Percentiles rank a stretch among this genome's conserved stretches.
Conservation (phyloP, 208 protist species). For the Acanthamoeba culbertsoni region DNA sequence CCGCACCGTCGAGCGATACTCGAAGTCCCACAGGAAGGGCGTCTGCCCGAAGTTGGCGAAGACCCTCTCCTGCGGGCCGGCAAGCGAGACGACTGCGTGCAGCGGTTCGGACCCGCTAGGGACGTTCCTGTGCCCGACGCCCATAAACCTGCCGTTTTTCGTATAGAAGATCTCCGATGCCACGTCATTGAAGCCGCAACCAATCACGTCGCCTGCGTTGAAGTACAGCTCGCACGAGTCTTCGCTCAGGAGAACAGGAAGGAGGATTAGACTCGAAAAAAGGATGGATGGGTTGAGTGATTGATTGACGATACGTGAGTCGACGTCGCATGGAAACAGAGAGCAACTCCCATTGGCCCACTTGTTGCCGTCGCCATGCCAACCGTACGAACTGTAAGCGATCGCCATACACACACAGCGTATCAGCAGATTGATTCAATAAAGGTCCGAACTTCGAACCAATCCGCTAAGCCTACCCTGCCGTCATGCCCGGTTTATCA, state of each 20-base stretch:
- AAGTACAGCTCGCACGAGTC: not conserved
- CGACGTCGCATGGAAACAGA: not conserved
- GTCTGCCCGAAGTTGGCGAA: constrained; percentile 39
- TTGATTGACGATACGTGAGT: not conserved
- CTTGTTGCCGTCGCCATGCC: constrained; percentile 40
- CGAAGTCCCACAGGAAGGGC: constrained; percentile 50
- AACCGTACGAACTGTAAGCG: not conserved
- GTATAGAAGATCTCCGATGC: constrained; percentile 45
- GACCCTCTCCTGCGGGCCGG: constrained; percentile 28
- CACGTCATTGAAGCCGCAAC: constrained; percentile 32
- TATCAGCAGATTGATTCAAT: too few relatives aligned
- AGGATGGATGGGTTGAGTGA: too few relatives aligned
- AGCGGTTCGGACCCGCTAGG: not conserved
- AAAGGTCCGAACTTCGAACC: too few relatives aligned
- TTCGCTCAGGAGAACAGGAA: not conserved
- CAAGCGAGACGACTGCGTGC: not conserved
- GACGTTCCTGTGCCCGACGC: not conserved
- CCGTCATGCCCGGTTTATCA: not conserved
- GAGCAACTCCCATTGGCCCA: not conserved
- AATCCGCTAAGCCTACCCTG: not conserved
- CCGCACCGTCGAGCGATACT: not conserved
- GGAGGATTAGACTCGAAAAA: not conserved
- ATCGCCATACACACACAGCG: too few relatives aligned
- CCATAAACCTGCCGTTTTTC: constrained; percentile 33
- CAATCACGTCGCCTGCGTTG: constrained; percentile 41